Base-by-base conservation (phyloP, 208 protist genomes). In the Leishmania turanica region DNA sequence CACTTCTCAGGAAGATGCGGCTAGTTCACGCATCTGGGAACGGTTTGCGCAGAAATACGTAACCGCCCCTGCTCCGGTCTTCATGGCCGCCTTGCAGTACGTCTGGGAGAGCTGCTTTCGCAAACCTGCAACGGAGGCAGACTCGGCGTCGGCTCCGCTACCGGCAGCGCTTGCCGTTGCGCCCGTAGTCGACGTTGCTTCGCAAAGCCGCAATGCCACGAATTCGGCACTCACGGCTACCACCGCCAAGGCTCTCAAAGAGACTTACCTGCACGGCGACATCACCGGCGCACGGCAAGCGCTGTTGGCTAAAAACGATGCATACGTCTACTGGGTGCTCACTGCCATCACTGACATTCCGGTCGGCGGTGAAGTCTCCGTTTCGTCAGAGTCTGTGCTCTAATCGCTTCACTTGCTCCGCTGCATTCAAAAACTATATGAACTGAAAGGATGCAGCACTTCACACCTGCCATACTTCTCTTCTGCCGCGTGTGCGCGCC, bases 51-150 rank as follows among this genome's bases (percentile, higher is more conserved):
- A 65, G 11, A 54, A 81, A 21, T 84, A 84, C 71, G 81, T 83
- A 37, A 88, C 81, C 13, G 80, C 87, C 8, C 87, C 87, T 17
- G 69, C 64, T 15, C 71, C 73, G 0, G 21, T 82, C 4, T 86
- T 88, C 40, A 37, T 83, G n/a, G 84, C 84, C 0, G 84, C 87
- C 27, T 27, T 83, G 42, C 72, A 65, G 19, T 90, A 90, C 77
- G 82, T 83, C 15, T 62, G 66, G 2, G 56, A 68, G 15, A 80
- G 66, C 17, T 64, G 71, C 0, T 85, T 88, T 40, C 69, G 58
- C 56, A 89, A 83, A 64, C 77, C 76, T 34, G 34, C 53, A n/a
- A 60, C 58, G 3, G 49, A n/a, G 49, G 56, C 11, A 24, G 37
- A 2, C 3, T 19, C 47, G n/a, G 40, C 40, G 37, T 9, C 54